Base-by-base conservation (phyloP, 1,284 basidiomycete species). In the Irpex lacteus region DNA sequence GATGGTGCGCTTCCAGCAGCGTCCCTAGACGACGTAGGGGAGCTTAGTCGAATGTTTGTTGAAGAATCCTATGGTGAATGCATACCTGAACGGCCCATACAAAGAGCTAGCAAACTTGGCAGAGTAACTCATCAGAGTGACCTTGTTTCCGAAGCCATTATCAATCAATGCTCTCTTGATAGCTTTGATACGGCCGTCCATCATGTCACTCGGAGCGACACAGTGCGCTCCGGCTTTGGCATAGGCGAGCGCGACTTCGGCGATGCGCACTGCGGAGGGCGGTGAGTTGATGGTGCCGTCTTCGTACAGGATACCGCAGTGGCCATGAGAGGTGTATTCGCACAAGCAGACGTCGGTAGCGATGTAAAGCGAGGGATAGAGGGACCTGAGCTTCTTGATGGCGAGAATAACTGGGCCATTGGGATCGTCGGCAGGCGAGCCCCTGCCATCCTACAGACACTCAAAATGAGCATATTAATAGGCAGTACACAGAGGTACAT, bases 181-280 rank as follows among this genome's bases (percentile, higher is more conserved):
- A 7, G 89, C 87, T 64, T 86, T 87, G 65, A 99, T 90, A 26
- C 97, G 84, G 0, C 96, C 97, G 74, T 99, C 98, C 96, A 99
- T 99, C 98, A 99, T 99, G 77, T 99, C 98, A 74, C 95, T 98
- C 1, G 98, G 98, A 1, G 98, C 98, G 64, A 99, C 97, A 72
- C 96, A 97, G 77, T 99, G 95, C 0, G 95, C 98, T 9, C 98
- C 98, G 0, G 97, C 98, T 66, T 85, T 84, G 1, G 97, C 97
- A 70, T 99, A 99, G 70, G 86, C 89, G 58, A 98, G 82, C 0
- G 98, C 96, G 19, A 99, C 96, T 71, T 98, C 83, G 0, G 95
- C 95, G 63, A 99, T 91, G 62, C 97, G 90, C 36, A 82, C 82
- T 4, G 95, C 94, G 11, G 93, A 96, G 9, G 88, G 87, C 11